These are phyloP conservation scores for Huntiella savannae DNA, from an alignment of 2,329 filamentous ascomycete genomes.

Conservation along the genomic window DNA sequence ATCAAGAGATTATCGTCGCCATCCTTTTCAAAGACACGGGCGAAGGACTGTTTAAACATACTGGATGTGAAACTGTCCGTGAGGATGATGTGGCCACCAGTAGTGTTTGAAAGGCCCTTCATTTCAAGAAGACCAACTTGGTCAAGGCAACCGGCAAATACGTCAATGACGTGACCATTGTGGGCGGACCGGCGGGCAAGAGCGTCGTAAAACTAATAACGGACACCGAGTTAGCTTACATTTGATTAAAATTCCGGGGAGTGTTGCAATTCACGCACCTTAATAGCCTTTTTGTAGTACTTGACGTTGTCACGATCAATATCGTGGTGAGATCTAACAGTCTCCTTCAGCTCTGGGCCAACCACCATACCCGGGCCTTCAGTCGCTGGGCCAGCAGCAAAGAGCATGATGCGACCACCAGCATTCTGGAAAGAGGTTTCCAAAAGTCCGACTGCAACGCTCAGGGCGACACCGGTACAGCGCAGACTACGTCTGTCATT, in stretches of 20 bases:
- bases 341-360: conserved; percentile 83
- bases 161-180: conserved; percentile 93
- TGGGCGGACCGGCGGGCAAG: conserved; percentile 87
- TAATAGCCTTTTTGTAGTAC: conserved; percentile 97
- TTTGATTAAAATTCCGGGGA: conserved; percentile 15
- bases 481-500: conserved; percentile 79
- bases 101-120: conserved; percentile 92
- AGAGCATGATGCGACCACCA: conserved; percentile 90
- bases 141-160: conserved; percentile 92
- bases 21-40: conserved; percentile 93
- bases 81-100: conserved; percentile 92
- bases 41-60: conserved; percentile 98
- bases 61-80: conserved; percentile 97
- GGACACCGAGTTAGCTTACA: neutral
- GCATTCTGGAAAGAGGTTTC: conserved; percentile 93
- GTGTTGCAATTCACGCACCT: conserved; percentile 33
- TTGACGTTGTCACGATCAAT: conserved; percentile 98
- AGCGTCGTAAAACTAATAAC: conserved; percentile 66
- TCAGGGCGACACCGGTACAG: conserved; percentile 90
- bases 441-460: conserved; percentile 77
- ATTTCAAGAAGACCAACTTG: conserved; percentile 95
- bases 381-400: conserved; percentile 83
- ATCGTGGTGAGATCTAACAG: conserved; percentile 94
- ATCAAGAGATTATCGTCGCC: conserved; percentile 85
- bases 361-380: conserved; percentile 96